Evolutionary conservation across 2,329 filamentous ascomycete genomes (phyloP), one percentile per base, ranked within the genome.

Genomic region (Myotisia sp.): DNA sequence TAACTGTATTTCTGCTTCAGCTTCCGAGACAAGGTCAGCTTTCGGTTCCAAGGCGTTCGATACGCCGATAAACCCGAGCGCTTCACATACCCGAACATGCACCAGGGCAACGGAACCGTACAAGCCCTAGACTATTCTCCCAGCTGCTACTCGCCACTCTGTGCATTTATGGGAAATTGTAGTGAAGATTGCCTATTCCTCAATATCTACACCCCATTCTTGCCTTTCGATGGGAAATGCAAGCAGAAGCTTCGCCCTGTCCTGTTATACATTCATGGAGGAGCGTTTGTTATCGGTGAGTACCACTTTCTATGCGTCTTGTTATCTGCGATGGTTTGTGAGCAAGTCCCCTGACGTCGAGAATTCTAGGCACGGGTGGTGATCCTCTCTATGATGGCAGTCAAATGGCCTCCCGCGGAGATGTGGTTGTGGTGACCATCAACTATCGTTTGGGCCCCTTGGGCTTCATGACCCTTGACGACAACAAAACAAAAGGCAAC

Each of bases 361-460:
- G 22, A 27, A 26, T 5, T 3, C 7, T 16, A 36, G 33, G 33
- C 20, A 23, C 33, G 5, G 26, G 26, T 24, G 33, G 33, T 6
- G 33, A 36, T 18, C 33, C 27, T n/a, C 21, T 21, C 10, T 58
- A 57, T 33, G 54, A 59, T 19, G 56, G 56, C 2, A 46, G 50
- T 8, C 50, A 50, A 26, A 51, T 58, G 16, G 54, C 56, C 10
- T 52, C 47, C 26, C 47, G 53, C 14, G 49, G 56, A 27, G 53
- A 59, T 33, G 47, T 58, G 9, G 49, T 63, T n/a, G 52, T 63
- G 2, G 56, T 62, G 0, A 52, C 62, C 0, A 53, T 67, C 13
- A 65, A 64, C 10, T 68, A 67, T 34, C 58, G 55, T 21, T 51
- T 65, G 37, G 64, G 63, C 12, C 45, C 63, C 58, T 59, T 39